Conservation (phyloP, 305 asterid genomes). For the Rubia balearica region DNA sequence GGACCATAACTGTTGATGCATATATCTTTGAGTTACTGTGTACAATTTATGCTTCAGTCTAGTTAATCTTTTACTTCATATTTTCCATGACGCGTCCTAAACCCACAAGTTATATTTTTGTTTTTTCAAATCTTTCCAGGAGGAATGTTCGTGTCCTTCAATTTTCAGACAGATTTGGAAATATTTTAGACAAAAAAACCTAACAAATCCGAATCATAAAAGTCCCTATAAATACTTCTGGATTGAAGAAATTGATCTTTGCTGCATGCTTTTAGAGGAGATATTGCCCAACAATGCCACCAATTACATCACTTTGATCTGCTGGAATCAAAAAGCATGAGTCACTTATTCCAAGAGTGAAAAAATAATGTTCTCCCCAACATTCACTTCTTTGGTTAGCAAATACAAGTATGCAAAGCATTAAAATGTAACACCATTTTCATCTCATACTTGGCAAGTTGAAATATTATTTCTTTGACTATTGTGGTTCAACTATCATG, state of each 20-base stretch:
- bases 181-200: background rate
- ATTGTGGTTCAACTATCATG: too few species aligned
- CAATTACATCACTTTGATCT: slow-evolving; percentile 98
- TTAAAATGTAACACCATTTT: too few species aligned
- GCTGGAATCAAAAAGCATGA: slow-evolving; percentile 37
- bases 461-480: too few species aligned
- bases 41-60: background rate
- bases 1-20: slow-evolving; percentile 79
- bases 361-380: too few species aligned
- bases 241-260: background rate
- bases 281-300: slow-evolving; percentile 65
- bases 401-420: too few species aligned
- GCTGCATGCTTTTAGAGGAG: background rate
- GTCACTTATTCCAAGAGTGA: too few species aligned
- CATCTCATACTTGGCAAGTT: too few species aligned
- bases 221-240: background rate
- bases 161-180: background rate
- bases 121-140: background rate
- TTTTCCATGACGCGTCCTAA: too few species aligned
- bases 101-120: background rate
- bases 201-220: background rate
- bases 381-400: too few species aligned
- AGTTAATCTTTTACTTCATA: too few species aligned
- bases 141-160: background rate
- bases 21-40: too few species aligned